Base-by-base conservation (phyloP, 441 rosid genomes). In the Metrosideros polymorpha region DNA sequence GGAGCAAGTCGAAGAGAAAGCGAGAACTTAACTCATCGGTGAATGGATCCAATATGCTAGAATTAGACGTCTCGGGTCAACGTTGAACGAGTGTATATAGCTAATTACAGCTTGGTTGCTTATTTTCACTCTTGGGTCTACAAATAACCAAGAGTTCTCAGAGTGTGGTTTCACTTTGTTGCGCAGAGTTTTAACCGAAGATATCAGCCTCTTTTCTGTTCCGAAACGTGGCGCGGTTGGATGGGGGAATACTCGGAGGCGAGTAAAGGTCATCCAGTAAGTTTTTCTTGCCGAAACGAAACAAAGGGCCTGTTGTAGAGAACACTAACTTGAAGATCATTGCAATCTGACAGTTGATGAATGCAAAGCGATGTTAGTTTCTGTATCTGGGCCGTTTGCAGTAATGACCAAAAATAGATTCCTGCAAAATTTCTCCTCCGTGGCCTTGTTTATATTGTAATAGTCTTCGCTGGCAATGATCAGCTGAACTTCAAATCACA, bases 1-100 rank as follows among this genome's bases (percentile, higher is more conserved):
- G 87, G 88, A 91, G 89, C 85, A 92, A 85, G 79, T 87, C 89
- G 0, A 96, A 96, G 86, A 92, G 99, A 76, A 94, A 97, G 90
- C 91, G 96, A 0, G 57, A 61, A 7, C 89, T 87, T 49, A 87
- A 82, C 61, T 87, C 82, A 66, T 85, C 89, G 13, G 71, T 52
- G 2, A 85, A 59, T 19, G 82, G 89, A 49, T 82, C 91, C 79
- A 52, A 50, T 57, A 87, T 91, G 71, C 87, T 86, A 54, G 84
- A 57, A 27, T 85, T 83, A 87, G 54, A 86, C 84, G 83, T 85
- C 82, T 91, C 91, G 54, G n/a, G 9, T 18, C 89, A 91, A 82
- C 83, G 82, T 76, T 88, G 84, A 63, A 2, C 85, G 91, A 89
- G 89, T 84, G 27, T 54, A 50, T 50, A 29, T 15, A 14, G 7